Base-by-base conservation (phyloP, 176 grass and related monocot species). In the Hsuehochloa calcarea region DNA sequence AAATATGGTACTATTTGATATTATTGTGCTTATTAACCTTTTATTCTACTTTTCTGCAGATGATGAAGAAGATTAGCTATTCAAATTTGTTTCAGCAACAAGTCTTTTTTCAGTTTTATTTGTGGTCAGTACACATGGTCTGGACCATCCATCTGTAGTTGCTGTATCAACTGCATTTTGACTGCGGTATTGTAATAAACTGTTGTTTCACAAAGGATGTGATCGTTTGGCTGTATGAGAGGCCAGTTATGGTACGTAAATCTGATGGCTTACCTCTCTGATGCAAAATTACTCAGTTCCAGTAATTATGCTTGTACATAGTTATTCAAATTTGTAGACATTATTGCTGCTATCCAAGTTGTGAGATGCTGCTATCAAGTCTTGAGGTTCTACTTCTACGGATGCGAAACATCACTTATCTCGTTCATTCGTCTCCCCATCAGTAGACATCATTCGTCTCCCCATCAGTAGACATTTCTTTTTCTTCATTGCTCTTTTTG, bases 41-140 rank as follows among this genome's bases (percentile, higher is more conserved):
- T 19, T 55, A 0, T 74, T 78, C 68, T 68, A 72, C 47, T 13
- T 85, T 50, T 81, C 4, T 89, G 67, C 90, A 86, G 90, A 86
- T 52, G 78, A 92, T 35, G 90, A 88, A 34, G 86, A 92, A 43
- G 82, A 89, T 69, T 92, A 92, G 82, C 8, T 73, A 23, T 52
- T 22, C 22, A 47, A 66, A 81, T 79, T 80, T 87, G 19, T 75
- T 91, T 37, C 43, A 20, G 62, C 19, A 74, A 86, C 27, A 15
- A 23, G 66, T 72, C 63, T 86, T 77, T 85, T 82, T 82, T 29
- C 86, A 78, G 50, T 83, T 66, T 79, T 47, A 44, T 35, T 65
- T 75, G 29, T 75, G 29, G 47, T 59, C 59, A 39, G 31, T 43
- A 49, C 23, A 80, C 80, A 83, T 70, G 69, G n/a, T 77, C n/a